Evolutionary conservation across 2,329 filamentous ascomycete species (phyloP).

Genomic region (Diaporthe sp.): DNA sequence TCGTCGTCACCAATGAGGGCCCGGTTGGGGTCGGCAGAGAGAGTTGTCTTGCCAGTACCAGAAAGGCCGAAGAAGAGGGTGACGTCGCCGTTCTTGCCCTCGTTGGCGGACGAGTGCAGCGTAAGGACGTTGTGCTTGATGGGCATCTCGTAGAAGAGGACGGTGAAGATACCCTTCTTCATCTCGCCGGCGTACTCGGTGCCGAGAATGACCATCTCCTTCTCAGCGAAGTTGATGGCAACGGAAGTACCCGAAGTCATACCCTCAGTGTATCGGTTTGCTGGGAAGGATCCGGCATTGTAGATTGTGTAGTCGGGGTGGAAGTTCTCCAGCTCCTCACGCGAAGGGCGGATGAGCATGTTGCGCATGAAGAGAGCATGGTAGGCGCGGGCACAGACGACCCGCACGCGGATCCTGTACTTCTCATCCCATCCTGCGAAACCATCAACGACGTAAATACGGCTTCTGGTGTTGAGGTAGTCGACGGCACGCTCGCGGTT

Average conservation of each 20-base stretch:
- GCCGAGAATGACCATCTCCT: slow-evolving; percentile 99
- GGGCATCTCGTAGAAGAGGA: slow-evolving; percentile 99
- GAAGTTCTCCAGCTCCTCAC: slow-evolving; percentile 95
- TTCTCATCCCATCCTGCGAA: slow-evolving; percentile 99
- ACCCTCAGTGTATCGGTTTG: slow-evolving; percentile 96
- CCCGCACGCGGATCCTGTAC: slow-evolving; percentile 96
- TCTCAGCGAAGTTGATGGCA: slow-evolving; percentile 98
- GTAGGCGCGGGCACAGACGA: slow-evolving; percentile 98
- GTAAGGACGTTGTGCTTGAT: slow-evolving; percentile 99
- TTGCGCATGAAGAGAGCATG: slow-evolving; percentile 99
- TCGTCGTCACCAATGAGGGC: slow-evolving; percentile 97
- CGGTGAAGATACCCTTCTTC: slow-evolving; percentile 99
- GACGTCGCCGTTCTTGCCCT: slow-evolving; percentile 93
- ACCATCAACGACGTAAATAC: slow-evolving; percentile 98
- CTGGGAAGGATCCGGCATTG: slow-evolving; percentile 98
- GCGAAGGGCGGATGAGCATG: slow-evolving; percentile 96
- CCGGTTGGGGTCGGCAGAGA: slow-evolving; percentile 97
- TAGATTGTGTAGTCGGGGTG: slow-evolving; percentile 99
- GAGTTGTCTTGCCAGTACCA: slow-evolving; percentile 97
- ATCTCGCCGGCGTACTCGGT: slow-evolving; percentile 98
- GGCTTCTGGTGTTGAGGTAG: slow-evolving; percentile 98
- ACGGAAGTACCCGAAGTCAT: slow-evolving; percentile 99
- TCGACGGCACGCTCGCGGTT: slow-evolving; percentile 99
- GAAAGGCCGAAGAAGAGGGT: slow-evolving; percentile 99
- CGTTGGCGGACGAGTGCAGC: slow-evolving; percentile 97